A percentile compares a stretch with the other conserved stretches of the same genome.
Evolutionary conservation across 139 green algal genomes (phyloP).

Genomic region (Chlamydomonas sphaeroides): DNA sequence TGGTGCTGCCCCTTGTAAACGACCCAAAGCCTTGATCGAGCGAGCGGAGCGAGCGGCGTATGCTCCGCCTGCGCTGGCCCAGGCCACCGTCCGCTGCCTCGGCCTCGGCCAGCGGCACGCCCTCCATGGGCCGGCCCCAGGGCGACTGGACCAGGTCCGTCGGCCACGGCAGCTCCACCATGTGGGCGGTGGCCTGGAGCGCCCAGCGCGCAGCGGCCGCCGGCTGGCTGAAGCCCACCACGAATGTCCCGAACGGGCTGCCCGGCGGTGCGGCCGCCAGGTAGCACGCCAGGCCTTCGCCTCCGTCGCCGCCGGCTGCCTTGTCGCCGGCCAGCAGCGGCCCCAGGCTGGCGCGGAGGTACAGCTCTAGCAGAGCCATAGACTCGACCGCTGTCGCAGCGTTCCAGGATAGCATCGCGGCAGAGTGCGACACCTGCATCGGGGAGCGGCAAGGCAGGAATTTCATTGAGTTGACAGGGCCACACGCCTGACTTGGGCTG

Average conservation of each 20-base stretch:
- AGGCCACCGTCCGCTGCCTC: background rate
- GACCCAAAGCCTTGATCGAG: too few species aligned
- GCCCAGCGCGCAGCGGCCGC: conserved; percentile 2
- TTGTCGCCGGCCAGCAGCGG: background rate
- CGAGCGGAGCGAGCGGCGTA: too few species aligned
- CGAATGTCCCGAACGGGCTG: conserved; percentile 15
- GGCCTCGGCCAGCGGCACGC: background rate
- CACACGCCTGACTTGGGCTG: too few species aligned
- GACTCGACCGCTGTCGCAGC: background rate
- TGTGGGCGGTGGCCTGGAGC: background rate
- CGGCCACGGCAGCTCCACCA: conserved; percentile 1
- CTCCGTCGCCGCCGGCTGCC: too few species aligned
- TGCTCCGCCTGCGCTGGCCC: too few species aligned
- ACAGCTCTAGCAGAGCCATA: conserved; percentile 7
- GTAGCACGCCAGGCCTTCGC: background rate
- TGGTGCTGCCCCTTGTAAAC: too few species aligned
- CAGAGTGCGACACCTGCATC: background rate
- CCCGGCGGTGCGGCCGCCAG: background rate
- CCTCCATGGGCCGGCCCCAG: background rate
- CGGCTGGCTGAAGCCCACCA: conserved; percentile 4
- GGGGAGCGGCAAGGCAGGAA: background rate
- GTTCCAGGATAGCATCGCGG: conserved; percentile 4
- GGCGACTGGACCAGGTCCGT: background rate
- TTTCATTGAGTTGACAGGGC: too few species aligned
- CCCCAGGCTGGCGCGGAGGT: conserved; percentile 2